These are phyloP conservation scores for Leishmania tarentolae DNA, from an alignment of 208 protist species.

Conservation along the genomic window DNA sequence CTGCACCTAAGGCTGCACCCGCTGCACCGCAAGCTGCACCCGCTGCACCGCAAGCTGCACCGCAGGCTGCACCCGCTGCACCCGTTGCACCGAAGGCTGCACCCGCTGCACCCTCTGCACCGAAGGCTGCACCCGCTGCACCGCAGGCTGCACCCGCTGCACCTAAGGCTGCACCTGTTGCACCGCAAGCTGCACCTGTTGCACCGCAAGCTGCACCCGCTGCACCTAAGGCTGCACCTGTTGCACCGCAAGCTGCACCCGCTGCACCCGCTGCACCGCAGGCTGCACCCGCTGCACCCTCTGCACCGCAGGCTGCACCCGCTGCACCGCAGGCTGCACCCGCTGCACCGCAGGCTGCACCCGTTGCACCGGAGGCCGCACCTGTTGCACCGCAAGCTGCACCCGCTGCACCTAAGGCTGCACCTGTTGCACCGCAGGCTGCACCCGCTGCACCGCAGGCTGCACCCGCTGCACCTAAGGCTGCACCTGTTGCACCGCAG, in stretches of 20 bases:
- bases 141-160: slow-evolving; percentile 4
- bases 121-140: background rate
- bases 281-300: slow-evolving; percentile 7
- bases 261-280: background rate
- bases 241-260: slow-evolving; percentile 1
- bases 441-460: slow-evolving; percentile 1
- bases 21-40: slow-evolving; percentile 14
- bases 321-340: slow-evolving; percentile 8
- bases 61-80: background rate
- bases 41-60: background rate
- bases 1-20: slow-evolving; percentile 25
- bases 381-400: slow-evolving; percentile 11
- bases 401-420: slow-evolving; percentile 6
- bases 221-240: background rate
- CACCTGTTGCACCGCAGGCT: background rate
- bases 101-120: background rate
- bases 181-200: background rate
- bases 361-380: slow-evolving; percentile 4
- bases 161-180: slow-evolving; percentile 1
- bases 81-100: background rate
- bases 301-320: background rate
- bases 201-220: slow-evolving; percentile 1
- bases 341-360: slow-evolving; percentile 1
- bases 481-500: slow-evolving; percentile 15
- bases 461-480: slow-evolving; percentile 19